Conservation (phyloP, 768 basidiomycete genomes). For the Tulasnella sp. region DNA sequence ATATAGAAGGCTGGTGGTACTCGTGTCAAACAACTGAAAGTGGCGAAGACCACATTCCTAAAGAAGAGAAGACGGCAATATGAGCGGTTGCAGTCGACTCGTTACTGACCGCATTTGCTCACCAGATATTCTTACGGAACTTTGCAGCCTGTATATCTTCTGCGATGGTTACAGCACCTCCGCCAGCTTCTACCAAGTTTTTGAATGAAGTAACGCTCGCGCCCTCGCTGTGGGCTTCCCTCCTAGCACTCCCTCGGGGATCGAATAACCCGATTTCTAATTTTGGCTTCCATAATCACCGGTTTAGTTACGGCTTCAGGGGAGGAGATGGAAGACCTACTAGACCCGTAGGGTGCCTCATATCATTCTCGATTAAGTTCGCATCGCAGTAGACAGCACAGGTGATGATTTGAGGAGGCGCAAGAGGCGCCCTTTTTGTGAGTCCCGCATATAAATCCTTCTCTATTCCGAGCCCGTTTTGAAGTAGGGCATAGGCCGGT, state of each 20-base stretch:
- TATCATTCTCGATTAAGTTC: not conserved
- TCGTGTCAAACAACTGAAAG: constrained; percentile 41
- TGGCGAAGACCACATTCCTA: constrained; percentile 43
- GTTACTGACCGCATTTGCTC: not conserved
- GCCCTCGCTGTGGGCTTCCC: no score
- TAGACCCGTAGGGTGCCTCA: not conserved
- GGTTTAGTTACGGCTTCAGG: not conserved
- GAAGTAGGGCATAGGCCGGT: constrained; percentile 50
- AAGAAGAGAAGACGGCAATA: not conserved
- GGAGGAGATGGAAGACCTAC: not conserved
- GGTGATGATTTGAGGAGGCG: not conserved
- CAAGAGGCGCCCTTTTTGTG: constrained; percentile 27
- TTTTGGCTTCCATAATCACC: not conserved
- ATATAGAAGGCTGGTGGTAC: constrained; percentile 40
- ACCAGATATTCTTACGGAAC: constrained; percentile 54
- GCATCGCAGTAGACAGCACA: not conserved
- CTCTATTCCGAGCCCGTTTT: constrained; percentile 69
- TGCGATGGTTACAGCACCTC: constrained; percentile 38
- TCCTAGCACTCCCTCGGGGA: no score
- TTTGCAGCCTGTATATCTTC: constrained; percentile 54
- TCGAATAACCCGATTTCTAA: no score
- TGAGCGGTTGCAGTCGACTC: not conserved
- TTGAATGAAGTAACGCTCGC: no score
- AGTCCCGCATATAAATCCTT: constrained; percentile 49
- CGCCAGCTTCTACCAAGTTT: constrained; percentile 37